These are phyloP conservation scores for Aspergillus oerlinghausenensis DNA, from an alignment of 2,329 filamentous ascomycete species.

Conservation along the genomic window DNA sequence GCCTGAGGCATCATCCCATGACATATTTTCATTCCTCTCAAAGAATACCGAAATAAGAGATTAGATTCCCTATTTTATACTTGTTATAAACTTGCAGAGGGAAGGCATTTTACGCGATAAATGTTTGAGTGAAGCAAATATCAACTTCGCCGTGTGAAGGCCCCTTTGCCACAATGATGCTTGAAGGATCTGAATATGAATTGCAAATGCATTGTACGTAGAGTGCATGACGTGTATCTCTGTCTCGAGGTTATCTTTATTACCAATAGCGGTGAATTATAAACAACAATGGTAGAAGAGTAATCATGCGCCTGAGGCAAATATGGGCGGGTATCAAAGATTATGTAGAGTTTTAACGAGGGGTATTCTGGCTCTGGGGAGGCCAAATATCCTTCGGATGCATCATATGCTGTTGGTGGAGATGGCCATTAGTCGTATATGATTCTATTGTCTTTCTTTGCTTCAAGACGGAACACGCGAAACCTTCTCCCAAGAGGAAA, in stretches of 20 bases:
- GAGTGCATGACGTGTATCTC: too few relatives aligned
- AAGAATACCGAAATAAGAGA: background rate
- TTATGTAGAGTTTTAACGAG: background rate
- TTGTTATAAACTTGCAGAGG: background rate
- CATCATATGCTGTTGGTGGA: background rate
- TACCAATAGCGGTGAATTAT: background rate
- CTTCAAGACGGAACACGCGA: background rate
- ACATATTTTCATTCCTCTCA: background rate
- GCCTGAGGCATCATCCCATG: conserved; percentile 3
- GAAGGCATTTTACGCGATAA: background rate
- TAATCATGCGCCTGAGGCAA: background rate
- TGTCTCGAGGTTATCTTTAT: background rate
- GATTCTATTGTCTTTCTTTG: background rate
- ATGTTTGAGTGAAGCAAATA: background rate
- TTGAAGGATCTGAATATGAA: too few relatives aligned
- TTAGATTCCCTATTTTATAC: background rate
- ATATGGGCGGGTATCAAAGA: background rate
- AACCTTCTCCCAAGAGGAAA: background rate
- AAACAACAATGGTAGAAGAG: background rate
- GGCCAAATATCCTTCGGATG: background rate
- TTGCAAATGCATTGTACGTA: too few relatives aligned
- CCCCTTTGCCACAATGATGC: background rate
- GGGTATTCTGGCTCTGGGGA: background rate
- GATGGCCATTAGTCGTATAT: background rate
- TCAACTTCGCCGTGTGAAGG: background rate